Base-by-base conservation (phyloP, 495 filamentous ascomycete species). In the Parmelia sp. region DNA sequence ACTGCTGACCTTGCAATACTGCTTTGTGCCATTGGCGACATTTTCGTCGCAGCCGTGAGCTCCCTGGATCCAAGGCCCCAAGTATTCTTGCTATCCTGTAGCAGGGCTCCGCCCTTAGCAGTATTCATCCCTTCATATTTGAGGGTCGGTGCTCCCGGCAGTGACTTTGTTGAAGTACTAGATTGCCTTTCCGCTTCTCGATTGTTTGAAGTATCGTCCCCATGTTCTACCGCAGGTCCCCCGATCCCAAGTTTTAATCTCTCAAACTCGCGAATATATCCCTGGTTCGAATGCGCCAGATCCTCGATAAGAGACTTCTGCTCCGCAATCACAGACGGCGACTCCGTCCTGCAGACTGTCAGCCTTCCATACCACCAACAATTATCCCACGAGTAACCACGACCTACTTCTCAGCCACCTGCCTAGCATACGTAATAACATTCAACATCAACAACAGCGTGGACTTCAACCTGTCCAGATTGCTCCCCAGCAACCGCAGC, bases 381-480 rank as follows among this genome's bases (percentile, higher is more conserved):
- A 11, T 21, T 4, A n/a, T 21, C 7, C 17, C 29, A 14, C 11
- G 14, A 44, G 27, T 11, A 31, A 55, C 6, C 3, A 21, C 27
- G 31, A 63, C 65, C 11, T 63, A 63, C 65, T 40, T 66, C 36
- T 31, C 37, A 17, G 61, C 51, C 40, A 72, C 33, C 29, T 73
- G 70, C 21, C 71, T 65, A 21, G 74, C 74, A 64, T 73, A 77
- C 51, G 68, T 71, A 37, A 78, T 71, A 1, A 78, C 76, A 64
- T 75, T 72, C 0, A 78, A 64, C 66, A 77, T 63, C 11, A 78
- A 61, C 17, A 71, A 55, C 65, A 77, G 68, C 23, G 73, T 77
- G 15, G 66, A 68, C 61, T 77, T 79, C 42, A 79, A 59, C 37
- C 71, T 71, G 29, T 78, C 76, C 31, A 78, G 61, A 42, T 75